Conservation (phyloP, 2,329 filamentous ascomycete genomes). For the Talaromyces sp. region DNA sequence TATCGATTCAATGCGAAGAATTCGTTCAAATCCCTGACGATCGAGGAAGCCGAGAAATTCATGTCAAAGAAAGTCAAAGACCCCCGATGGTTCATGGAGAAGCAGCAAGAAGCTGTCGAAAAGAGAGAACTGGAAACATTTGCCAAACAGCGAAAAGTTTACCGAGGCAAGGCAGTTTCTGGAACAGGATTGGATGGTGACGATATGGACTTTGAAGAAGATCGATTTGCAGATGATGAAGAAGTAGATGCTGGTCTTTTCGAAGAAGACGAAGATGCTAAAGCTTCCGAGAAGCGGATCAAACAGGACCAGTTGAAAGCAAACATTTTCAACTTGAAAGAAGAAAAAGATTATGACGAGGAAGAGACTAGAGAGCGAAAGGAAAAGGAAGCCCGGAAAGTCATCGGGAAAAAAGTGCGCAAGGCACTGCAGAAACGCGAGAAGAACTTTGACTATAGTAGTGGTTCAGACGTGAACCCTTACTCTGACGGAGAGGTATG, state of each 20-base stretch:
- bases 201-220: conserved; percentile 65
- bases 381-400: conserved; percentile 64
- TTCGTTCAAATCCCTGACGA: conserved; percentile 69
- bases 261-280: conserved; percentile 76
- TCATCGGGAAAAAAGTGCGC: conserved; percentile 69
- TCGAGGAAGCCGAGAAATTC: conserved; percentile 79
- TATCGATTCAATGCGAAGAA: conserved; percentile 60
- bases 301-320: conserved; percentile 80
- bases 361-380: conserved; percentile 60
- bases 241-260: conserved; percentile 68
- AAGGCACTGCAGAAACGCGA: conserved; percentile 82
- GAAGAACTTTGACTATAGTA: conserved; percentile 80
- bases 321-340: conserved; percentile 74
- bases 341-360: conserved; percentile 66
- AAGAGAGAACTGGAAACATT: conserved; percentile 58
- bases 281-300: conserved; percentile 66
- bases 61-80: conserved; percentile 75
- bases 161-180: conserved; percentile 40
- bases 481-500: conserved; percentile 51
- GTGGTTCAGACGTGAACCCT: conserved; percentile 58
- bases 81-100: conserved; percentile 74
- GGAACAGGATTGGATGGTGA: conserved; percentile 55
- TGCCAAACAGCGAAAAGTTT: conserved; percentile 43
- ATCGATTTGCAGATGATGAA: conserved; percentile 82
- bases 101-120: conserved; percentile 48